Evolutionary conservation across 179 eudicot genomes (phyloP).

Genomic region (Silene coronaria): DNA sequence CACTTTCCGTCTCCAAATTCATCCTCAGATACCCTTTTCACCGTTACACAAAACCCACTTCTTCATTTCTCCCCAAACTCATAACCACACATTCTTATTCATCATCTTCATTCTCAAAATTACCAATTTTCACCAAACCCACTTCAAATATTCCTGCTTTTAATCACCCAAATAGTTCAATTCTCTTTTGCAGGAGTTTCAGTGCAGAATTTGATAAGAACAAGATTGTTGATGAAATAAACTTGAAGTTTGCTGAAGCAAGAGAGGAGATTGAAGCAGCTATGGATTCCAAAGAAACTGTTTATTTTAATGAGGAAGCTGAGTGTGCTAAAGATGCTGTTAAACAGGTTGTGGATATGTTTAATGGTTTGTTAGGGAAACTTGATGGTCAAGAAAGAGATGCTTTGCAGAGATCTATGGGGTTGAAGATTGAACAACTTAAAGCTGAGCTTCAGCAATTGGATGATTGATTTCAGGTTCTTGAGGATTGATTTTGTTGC

Average conservation of each 20-base stretch:
- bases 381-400: slow-evolving; percentile 48
- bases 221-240: slow-evolving; percentile 62
- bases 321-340: slow-evolving; percentile 78
- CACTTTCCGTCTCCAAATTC: slow-evolving; percentile 34
- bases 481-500: not conserved
- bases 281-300: slow-evolving; percentile 86
- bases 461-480: slow-evolving; percentile 69
- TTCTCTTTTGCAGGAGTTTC: slow-evolving; percentile 27
- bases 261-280: slow-evolving; percentile 91
- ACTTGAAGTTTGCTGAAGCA: slow-evolving; percentile 81
- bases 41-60: slow-evolving; percentile 34
- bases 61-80: slow-evolving; percentile 18
- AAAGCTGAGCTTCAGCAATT: slow-evolving; percentile 86
- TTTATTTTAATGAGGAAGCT: slow-evolving; percentile 84
- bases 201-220: slow-evolving; percentile 39
- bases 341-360: slow-evolving; percentile 61
- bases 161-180: slow-evolving; percentile 15
- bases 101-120: slow-evolving; percentile 18
- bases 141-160: slow-evolving; percentile 17
- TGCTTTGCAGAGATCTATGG: slow-evolving; percentile 70
- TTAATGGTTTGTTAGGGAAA: slow-evolving; percentile 46
- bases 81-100: slow-evolving; percentile 15
- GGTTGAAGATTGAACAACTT: slow-evolving; percentile 87
- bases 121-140: slow-evolving; percentile 12
- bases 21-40: slow-evolving; percentile 33